Evolutionary conservation across 1,284 basidiomycete genomes (phyloP).

Genomic region (Moesziomyces globuligerus): DNA sequence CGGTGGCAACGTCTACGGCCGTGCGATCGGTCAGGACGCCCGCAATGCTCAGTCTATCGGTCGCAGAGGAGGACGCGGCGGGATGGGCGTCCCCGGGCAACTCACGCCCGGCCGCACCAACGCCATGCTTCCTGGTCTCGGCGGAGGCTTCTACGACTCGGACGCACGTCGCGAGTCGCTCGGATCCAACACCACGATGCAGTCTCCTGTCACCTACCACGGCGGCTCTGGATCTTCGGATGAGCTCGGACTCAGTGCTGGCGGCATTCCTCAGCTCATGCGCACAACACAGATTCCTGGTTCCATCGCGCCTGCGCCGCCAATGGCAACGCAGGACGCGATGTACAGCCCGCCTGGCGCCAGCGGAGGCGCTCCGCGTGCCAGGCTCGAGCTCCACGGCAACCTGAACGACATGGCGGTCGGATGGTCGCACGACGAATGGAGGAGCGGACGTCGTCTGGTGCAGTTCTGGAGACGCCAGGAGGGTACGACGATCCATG

Average conservation of each 20-base stretch:
- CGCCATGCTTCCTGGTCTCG: slow-evolving; percentile 30
- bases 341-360: slow-evolving; percentile 46
- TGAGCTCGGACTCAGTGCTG: slow-evolving; percentile 26
- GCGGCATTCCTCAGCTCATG: slow-evolving; percentile 46
- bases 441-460: slow-evolving; percentile 69
- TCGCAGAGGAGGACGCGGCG: slow-evolving; percentile 32
- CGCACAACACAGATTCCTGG: slow-evolving; percentile 45
- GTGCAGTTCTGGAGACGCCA: slow-evolving; percentile 72
- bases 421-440: slow-evolving; percentile 72
- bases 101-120: slow-evolving; percentile 36
- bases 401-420: slow-evolving; percentile 71
- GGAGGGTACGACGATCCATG: slow-evolving; percentile 70
- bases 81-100: slow-evolving; percentile 26
- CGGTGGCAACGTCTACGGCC: slow-evolving; percentile 29
- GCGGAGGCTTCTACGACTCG: slow-evolving; percentile 29
- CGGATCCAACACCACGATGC: slow-evolving; percentile 26
- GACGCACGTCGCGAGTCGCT: slow-evolving; percentile 37
- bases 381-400: slow-evolving; percentile 67
- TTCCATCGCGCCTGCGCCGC: slow-evolving; percentile 18
- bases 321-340: slow-evolving; percentile 26
- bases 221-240: slow-evolving; percentile 32
- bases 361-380: slow-evolving; percentile 43
- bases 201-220: slow-evolving; percentile 31
- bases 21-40: slow-evolving; percentile 29
- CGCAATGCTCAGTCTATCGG: slow-evolving; percentile 28